These are phyloP conservation scores for Myriosclerotinia duriaeana DNA, from an alignment of 2,329 filamentous ascomycete genomes.

Conservation along the genomic window DNA sequence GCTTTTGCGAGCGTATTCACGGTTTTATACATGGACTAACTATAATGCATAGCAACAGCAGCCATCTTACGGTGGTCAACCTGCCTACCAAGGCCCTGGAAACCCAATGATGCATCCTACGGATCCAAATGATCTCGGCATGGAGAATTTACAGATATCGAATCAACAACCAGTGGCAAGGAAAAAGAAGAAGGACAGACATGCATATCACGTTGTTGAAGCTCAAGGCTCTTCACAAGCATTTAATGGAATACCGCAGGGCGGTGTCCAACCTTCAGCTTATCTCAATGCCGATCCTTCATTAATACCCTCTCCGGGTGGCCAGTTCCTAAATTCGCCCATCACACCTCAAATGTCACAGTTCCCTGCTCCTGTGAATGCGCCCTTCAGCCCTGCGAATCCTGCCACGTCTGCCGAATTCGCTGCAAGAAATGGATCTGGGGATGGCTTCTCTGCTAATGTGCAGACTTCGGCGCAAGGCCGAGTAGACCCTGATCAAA, in stretches of 20 bases:
- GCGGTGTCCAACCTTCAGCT: slow-evolving; percentile 53
- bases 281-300: slow-evolving; percentile 59
- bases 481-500: slow-evolving; percentile 84
- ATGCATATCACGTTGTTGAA: slow-evolving; percentile 87
- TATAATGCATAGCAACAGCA: slow-evolving; percentile 16
- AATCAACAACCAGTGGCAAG: slow-evolving; percentile 39
- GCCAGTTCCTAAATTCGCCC: slow-evolving; percentile 49
- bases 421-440: slow-evolving; percentile 45
- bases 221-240: slow-evolving; percentile 67
- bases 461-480: slow-evolving; percentile 65
- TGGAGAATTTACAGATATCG: slow-evolving; percentile 25
- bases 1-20: background rate
- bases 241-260: slow-evolving; percentile 66
- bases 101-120: slow-evolving; percentile 12
- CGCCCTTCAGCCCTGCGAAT: slow-evolving; percentile 50
- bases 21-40: slow-evolving; percentile 8
- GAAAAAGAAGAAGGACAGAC: slow-evolving; percentile 92
- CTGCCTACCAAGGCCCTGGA: slow-evolving; percentile 12
- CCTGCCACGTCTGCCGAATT: slow-evolving; percentile 49
- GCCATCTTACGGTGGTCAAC: slow-evolving; percentile 16
- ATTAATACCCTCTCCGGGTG: slow-evolving; percentile 44
- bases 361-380: slow-evolving; percentile 60
- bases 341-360: slow-evolving; percentile 52
- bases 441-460: slow-evolving; percentile 45
- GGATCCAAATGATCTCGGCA: slow-evolving; percentile 22